Percentiles rank a stretch among this genome's conserved stretches.
These are phyloP conservation scores for Halophytophthora polymorphica DNA, from an alignment of 352 stramenopile genomes.

Conservation along the genomic window DNA sequence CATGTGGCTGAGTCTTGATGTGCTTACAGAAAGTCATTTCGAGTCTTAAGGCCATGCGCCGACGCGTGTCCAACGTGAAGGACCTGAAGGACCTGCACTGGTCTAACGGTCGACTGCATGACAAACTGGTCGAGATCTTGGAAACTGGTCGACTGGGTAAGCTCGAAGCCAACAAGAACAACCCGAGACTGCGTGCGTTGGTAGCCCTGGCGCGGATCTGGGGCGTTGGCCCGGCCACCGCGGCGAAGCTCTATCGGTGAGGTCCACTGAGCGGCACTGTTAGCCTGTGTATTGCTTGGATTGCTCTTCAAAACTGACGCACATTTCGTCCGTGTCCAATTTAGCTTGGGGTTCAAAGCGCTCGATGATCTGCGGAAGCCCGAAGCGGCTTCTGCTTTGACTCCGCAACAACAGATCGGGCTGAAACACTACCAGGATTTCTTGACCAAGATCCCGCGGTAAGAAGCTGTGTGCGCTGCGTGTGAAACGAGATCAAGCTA, in stretches of 20 bases:
- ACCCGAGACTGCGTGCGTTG: constrained; percentile 49
- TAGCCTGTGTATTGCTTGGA: neutral
- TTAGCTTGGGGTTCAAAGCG: constrained; percentile 57
- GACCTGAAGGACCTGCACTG: constrained; percentile 65
- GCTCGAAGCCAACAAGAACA: constrained; percentile 76
- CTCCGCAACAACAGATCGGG: constrained; percentile 68
- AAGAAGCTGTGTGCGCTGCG: neutral
- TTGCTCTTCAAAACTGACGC: neutral
- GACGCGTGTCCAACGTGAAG: constrained; percentile 50
- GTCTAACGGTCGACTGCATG: constrained; percentile 62
- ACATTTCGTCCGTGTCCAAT: neutral
- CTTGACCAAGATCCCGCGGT: constrained; percentile 72
- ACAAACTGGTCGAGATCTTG: constrained; percentile 75
- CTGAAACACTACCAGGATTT: constrained; percentile 83
- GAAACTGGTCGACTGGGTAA: constrained; percentile 75
- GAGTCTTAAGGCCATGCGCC: constrained; percentile 65
- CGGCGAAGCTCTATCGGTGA: constrained; percentile 72
- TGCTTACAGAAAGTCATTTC: constrained; percentile 57
- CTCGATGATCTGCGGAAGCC: constrained; percentile 50
- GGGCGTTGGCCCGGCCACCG: constrained; percentile 75
- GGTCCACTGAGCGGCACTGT: neutral
- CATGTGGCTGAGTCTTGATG: neutral
- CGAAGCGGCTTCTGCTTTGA: constrained; percentile 39
- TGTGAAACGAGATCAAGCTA: neutral
- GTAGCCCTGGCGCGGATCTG: constrained; percentile 71